phyloP scores from a whole-genome alignment of 441 rosid genomes.

The Eutrema salsugineum region DNA sequence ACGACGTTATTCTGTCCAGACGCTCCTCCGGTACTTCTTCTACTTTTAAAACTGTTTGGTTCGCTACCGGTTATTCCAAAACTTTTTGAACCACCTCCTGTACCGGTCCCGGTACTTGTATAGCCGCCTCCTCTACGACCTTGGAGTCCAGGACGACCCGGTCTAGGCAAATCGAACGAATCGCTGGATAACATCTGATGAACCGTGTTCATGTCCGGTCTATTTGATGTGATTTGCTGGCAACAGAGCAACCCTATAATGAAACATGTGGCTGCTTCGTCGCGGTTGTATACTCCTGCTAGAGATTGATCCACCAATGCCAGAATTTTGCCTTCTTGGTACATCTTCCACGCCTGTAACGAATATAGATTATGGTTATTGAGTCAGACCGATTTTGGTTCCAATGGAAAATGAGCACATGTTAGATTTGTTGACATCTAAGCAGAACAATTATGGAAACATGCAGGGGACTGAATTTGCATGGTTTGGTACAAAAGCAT shows the following conservation, averaged over 20 bases:
- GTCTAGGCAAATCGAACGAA: slow-evolving; percentile 64
- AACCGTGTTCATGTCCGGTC: slow-evolving; percentile 79
- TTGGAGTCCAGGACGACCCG: slow-evolving; percentile 72
- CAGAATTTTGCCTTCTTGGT: slow-evolving; percentile 45
- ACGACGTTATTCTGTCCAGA: slow-evolving; percentile 45
- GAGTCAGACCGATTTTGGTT: neutral
- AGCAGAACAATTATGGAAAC: neutral
- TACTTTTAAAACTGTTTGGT: slow-evolving; percentile 33
- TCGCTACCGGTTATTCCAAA: slow-evolving; percentile 27
- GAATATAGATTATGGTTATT: neutral
- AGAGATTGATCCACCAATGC: slow-evolving; percentile 71
- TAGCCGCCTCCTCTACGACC: slow-evolving; percentile 55
- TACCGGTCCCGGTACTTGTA: slow-evolving; percentile 40
- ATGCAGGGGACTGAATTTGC: neutral
- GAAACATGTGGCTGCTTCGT: slow-evolving; percentile 79
- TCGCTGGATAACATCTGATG: slow-evolving; percentile 79
- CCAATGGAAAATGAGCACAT: neutral
- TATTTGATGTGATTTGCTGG: slow-evolving; percentile 51
- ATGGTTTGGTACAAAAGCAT: neutral
- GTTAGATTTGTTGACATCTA: neutral
- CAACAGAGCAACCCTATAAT: slow-evolving; percentile 82
- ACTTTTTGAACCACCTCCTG: slow-evolving; percentile 24
- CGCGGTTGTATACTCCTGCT: slow-evolving; percentile 45
- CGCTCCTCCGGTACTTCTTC: slow-evolving; percentile 22
- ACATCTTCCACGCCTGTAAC: slow-evolving; percentile 71